Percentiles rank a stretch among this genome's conserved stretches.
Evolutionary conservation across 306 rosid species (phyloP).

Genomic region (Corylus avellana): DNA sequence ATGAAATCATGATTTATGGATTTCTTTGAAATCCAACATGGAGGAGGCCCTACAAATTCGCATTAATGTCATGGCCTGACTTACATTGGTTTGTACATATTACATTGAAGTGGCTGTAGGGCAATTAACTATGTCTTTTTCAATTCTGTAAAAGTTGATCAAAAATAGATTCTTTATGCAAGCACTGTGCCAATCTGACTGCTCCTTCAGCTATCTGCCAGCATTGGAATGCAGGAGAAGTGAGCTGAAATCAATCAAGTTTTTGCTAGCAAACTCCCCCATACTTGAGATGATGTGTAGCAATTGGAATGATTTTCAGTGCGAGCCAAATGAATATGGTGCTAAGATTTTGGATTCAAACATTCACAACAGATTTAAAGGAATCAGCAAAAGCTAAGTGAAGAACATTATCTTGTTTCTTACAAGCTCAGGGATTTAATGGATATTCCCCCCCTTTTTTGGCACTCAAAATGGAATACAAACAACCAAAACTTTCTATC

Average conservation of each 20-base stretch:
- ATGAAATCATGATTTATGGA: no score
- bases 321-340: neutral
- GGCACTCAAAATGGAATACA: neutral
- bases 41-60: no score
- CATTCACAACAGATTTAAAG: neutral
- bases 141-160: no score
- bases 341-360: neutral
- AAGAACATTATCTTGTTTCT: neutral
- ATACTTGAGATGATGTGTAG: neutral
- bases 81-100: no score
- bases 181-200: no score
- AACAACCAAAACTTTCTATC: conserved; percentile 35
- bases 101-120: no score
- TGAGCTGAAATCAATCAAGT: no score
- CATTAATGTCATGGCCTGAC: no score
- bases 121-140: no score
- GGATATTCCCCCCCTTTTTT: neutral
- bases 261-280: neutral
- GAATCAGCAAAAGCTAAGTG: neutral
- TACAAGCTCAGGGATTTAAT: neutral
- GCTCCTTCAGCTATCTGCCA: no score
- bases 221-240: neutral
- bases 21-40: no score
- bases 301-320: neutral
- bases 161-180: no score